Base-by-base conservation (phyloP, 129 eudicot species). In the Flaveria robusta region DNA sequence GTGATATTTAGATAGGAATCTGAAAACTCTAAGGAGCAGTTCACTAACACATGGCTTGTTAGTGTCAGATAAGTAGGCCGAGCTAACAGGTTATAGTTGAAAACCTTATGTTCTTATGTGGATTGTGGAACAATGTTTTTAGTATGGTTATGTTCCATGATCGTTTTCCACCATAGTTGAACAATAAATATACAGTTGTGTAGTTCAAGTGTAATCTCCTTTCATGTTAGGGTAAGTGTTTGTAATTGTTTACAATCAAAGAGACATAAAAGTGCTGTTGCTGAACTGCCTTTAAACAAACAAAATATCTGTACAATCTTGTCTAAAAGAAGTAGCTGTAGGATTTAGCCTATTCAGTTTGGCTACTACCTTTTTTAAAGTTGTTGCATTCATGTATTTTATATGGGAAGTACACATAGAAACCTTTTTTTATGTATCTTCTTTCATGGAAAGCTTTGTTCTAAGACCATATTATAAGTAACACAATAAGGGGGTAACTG, bases 171-270 rank as follows among this genome's bases (percentile, higher is more conserved):
- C 19, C 39, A 14, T 45, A 20, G 41, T 31, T 39, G 66, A 56
- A 51, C 31, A 22, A 52, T 5, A 52, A 50, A 71, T 13, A 14
- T 56, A 34, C 51, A n/a, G 42, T 24, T 23, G 42, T 16, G 9
- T 67, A 51, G 56, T 52, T 77, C 3, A 54, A 23, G 14, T 51
- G 19, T 24, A 54, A 54, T 22, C 51, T 66, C 42, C 19, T 31
- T 66, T 9, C 51, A 51, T 76, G 81, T 77, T 68, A 12, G 59
- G 54, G 81, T 41, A 20, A 46, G 16, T 39, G 59, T 26, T n/a
- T 34, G 51, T 70, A 11, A 24, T 34, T 71, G 49, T 52, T 71
- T 51, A 27, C 76, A 71, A 4, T 20, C 49, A 51, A 16, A 9
- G 58, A 70, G 37, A 26, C 27, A 16, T 31, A 11, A 7, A 47